Evolutionary conservation across 495 filamentous ascomycete genomes (phyloP).

Genomic region (Penicillium lividum): DNA sequence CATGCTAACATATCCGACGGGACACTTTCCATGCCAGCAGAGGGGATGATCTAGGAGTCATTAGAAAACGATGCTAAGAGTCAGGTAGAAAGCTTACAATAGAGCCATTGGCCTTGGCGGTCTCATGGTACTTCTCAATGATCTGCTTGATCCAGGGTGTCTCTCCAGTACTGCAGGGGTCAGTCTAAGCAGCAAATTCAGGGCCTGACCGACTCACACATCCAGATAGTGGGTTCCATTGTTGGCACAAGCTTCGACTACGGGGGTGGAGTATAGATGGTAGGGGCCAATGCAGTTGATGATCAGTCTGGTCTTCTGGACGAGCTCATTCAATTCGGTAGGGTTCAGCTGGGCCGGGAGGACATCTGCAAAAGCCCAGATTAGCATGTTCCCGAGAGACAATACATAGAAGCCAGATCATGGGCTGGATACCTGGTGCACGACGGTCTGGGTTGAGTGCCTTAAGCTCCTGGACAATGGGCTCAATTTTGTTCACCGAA

Average conservation of each 20-base stretch:
- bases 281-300: slow-evolving; percentile 90
- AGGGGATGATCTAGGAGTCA: slow-evolving; percentile 70
- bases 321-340: slow-evolving; percentile 63
- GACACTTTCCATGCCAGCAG: slow-evolving; percentile 82
- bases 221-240: slow-evolving; percentile 92
- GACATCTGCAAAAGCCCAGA: slow-evolving; percentile 13
- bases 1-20: slow-evolving; percentile 80
- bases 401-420: background rate
- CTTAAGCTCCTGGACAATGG: slow-evolving; percentile 64
- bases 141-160: slow-evolving; percentile 77
- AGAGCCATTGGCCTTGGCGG: slow-evolving; percentile 71
- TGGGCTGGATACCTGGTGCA: slow-evolving; percentile 56
- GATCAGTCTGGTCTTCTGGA: slow-evolving; percentile 72
- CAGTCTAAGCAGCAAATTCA: background rate
- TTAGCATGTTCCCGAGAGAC: slow-evolving; percentile 6
- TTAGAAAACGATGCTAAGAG: slow-evolving; percentile 16
- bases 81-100: slow-evolving; percentile 50
- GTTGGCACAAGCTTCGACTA: slow-evolving; percentile 84
- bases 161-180: slow-evolving; percentile 68
- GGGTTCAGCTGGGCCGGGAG: slow-evolving; percentile 65
- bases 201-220: slow-evolving; percentile 42
- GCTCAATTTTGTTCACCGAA: slow-evolving; percentile 68
- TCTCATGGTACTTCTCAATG: slow-evolving; percentile 76
- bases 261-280: slow-evolving; percentile 70
- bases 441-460: slow-evolving; percentile 66